Conservation (phyloP, 768 basidiomycete species). For the Hydnum rufescens region DNA sequence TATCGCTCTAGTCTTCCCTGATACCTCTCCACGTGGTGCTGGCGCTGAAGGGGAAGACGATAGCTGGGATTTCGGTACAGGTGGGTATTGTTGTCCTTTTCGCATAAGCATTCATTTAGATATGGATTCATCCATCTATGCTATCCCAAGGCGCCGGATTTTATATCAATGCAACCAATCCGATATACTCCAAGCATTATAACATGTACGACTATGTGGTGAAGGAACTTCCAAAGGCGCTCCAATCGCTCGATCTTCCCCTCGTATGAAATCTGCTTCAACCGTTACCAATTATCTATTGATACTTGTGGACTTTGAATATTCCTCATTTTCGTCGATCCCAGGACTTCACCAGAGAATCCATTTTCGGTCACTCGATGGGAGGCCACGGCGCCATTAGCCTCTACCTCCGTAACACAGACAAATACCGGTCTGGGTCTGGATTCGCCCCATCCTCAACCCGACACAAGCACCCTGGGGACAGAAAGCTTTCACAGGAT, state of each 20-base stretch:
- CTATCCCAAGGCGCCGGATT: slow-evolving; percentile 54
- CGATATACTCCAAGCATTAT: slow-evolving; percentile 53
- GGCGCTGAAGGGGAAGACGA: slow-evolving; percentile 61
- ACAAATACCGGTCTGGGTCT: slow-evolving; percentile 63
- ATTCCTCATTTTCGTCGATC: not conserved
- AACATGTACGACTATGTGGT: slow-evolving; percentile 80
- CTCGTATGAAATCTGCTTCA: slow-evolving; percentile 41
- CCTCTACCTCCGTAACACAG: slow-evolving; percentile 53
- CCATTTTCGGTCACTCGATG: slow-evolving; percentile 95
- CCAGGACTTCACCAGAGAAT: slow-evolving; percentile 66
- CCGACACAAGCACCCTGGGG: slow-evolving; percentile 83
- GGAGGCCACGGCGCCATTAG: slow-evolving; percentile 90
- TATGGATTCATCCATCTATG: slow-evolving; percentile 1
- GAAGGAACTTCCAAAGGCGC: slow-evolving; percentile 61
- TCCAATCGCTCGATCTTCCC: slow-evolving; percentile 53
- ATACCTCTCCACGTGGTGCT: slow-evolving; percentile 89
- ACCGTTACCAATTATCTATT: not conserved
- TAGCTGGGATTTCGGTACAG: slow-evolving; percentile 83
- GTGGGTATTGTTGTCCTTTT: no score
- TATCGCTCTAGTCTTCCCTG: slow-evolving; percentile 84
- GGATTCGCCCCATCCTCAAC: slow-evolving; percentile 76
- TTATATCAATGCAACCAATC: slow-evolving; percentile 78
- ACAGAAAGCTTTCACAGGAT: slow-evolving; percentile 73
- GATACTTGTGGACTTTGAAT: not conserved
- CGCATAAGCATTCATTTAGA: slow-evolving; percentile 5